Percentiles rank a stretch among this genome's conserved stretches.
phyloP scores from a whole-genome alignment of 2,329 filamentous ascomycete genomes.

The Hirsutella thompsonii region DNA sequence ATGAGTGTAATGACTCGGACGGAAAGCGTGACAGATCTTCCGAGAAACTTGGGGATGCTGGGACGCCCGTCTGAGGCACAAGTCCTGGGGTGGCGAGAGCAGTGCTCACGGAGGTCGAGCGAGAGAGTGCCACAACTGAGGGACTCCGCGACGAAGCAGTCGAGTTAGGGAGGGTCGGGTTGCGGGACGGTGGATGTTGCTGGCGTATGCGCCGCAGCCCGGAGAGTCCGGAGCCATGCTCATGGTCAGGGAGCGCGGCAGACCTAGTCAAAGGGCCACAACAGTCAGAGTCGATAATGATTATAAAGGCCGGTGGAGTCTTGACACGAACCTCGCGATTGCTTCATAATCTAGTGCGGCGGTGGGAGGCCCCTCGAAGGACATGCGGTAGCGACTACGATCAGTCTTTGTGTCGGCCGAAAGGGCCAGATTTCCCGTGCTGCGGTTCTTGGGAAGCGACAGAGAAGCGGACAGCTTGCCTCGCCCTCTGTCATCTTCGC shows the following conservation, averaged over 20 bases:
- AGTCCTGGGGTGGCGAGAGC: slow-evolving; percentile 45
- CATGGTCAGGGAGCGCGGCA: slow-evolving; percentile 71
- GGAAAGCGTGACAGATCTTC: slow-evolving; percentile 91
- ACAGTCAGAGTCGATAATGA: too few relatives aligned
- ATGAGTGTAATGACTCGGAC: slow-evolving; percentile 91
- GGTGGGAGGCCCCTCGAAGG: slow-evolving; percentile 58
- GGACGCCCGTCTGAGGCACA: slow-evolving; percentile 44
- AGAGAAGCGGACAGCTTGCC: slow-evolving; percentile 32
- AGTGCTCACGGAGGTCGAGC: slow-evolving; percentile 59
- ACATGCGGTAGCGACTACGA: slow-evolving; percentile 55
- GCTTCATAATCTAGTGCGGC: slow-evolving; percentile 50
- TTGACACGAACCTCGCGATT: slow-evolving; percentile 51
- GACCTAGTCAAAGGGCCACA: slow-evolving; percentile 41
- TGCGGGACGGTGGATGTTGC: slow-evolving; percentile 51
- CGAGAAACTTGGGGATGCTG: slow-evolving; percentile 61
- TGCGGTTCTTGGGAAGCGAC: slow-evolving; percentile 50
- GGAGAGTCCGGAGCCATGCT: slow-evolving; percentile 73
- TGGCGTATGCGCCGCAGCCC: slow-evolving; percentile 91
- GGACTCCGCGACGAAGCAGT: slow-evolving; percentile 49
- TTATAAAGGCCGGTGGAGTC: background rate
- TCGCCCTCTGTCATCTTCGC: slow-evolving; percentile 26
- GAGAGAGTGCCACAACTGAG: slow-evolving; percentile 42
- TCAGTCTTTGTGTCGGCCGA: slow-evolving; percentile 34
- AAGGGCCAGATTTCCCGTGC: slow-evolving; percentile 47
- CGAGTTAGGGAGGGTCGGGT: slow-evolving; percentile 50